A percentile compares a stretch with the other conserved stretches of the same genome.
Evolutionary conservation across 495 filamentous ascomycete genomes (phyloP).

Genomic region (Stereocaulon alpinum): DNA sequence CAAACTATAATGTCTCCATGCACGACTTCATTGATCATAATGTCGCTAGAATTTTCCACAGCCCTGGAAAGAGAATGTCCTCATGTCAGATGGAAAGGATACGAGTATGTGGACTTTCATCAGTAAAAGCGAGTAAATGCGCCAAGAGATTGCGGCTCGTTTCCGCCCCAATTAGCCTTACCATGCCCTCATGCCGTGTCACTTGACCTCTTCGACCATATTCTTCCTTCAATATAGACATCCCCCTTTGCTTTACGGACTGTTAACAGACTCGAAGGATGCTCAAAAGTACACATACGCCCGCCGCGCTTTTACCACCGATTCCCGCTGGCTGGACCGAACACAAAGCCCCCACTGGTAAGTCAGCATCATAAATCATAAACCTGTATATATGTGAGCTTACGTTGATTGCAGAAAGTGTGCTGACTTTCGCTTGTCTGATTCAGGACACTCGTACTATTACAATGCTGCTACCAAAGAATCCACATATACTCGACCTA

Average conservation of each 20-base stretch:
- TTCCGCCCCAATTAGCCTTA: no score
- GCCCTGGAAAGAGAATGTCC: no score
- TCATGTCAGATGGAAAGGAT: no score
- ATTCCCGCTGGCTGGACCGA: slow-evolving; percentile 81
- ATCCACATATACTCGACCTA: slow-evolving; percentile 75
- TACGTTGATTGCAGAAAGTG: slow-evolving; percentile 12
- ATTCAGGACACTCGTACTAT: slow-evolving; percentile 70
- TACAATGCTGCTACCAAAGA: slow-evolving; percentile 78
- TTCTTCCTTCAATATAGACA: no score
- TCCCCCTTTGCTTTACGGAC: neutral
- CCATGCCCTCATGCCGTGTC: no score
- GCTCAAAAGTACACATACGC: slow-evolving; percentile 56
- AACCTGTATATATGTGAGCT: slow-evolving; percentile 3
- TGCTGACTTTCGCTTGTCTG: neutral
- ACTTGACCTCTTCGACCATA: no score
- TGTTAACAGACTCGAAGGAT: slow-evolving; percentile 25
- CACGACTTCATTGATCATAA: no score
- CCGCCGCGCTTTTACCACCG: slow-evolving; percentile 37
- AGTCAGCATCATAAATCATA: slow-evolving; percentile 14
- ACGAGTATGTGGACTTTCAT: no score
- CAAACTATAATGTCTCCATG: no score
- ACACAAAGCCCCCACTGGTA: slow-evolving; percentile 79
- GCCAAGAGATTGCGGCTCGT: no score
- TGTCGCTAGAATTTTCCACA: no score
- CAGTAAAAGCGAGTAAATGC: no score